Evolutionary conservation across 139 green algal genomes (phyloP), one percentile per base, ranked within the genome.

Genomic region (Desmodesmus armatus): DNA sequence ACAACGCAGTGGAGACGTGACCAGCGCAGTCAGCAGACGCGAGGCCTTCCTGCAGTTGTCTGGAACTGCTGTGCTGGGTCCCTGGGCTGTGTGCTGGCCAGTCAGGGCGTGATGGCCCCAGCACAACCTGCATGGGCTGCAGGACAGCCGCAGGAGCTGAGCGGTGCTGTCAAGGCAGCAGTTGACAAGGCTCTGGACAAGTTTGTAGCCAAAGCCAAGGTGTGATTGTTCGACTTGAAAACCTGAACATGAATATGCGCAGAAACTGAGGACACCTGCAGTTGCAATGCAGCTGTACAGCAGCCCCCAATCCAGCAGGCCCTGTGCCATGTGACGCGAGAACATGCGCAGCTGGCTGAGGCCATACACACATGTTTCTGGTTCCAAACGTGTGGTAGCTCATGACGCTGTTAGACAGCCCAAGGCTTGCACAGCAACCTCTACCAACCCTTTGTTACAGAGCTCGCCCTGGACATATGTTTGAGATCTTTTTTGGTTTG

Each of bases 181-280:
- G 25, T 93, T 2, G 29, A 85, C 25, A 83, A 85, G 43, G 91
- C 88, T 2, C 69, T 94, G 21, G 58, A 69, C 1, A 75, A 71
- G 5, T 43, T 86, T 23, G 43, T 93, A 2, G 84, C 70, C 7
- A 93, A 92, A 62, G 37, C 25, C 43, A 93, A 93, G 87, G 90
- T 92, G 43, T 27, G 43, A 58, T 75, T 29, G 31, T 40, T 29
- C n/a, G 11, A 3, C 5, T 33, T 55, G 74, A 58, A 74, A 29
- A 15, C 7, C 33, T 69, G 60, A n/a, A n/a, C n/a, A n/a, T n/a
- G 21, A 25, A 44, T 72, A 33, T 13, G 31, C 15, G 21, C 25
- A 41, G 13, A 31, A 23, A 72, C 63, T 21, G 21, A 13, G 40
- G 15, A 23, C 15, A 31, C 21, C 43, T 31, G 6, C 63, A 72